phyloP scores from a whole-genome alignment of 2,329 filamentous ascomycete genomes.

The Phialophora macrospora region DNA sequence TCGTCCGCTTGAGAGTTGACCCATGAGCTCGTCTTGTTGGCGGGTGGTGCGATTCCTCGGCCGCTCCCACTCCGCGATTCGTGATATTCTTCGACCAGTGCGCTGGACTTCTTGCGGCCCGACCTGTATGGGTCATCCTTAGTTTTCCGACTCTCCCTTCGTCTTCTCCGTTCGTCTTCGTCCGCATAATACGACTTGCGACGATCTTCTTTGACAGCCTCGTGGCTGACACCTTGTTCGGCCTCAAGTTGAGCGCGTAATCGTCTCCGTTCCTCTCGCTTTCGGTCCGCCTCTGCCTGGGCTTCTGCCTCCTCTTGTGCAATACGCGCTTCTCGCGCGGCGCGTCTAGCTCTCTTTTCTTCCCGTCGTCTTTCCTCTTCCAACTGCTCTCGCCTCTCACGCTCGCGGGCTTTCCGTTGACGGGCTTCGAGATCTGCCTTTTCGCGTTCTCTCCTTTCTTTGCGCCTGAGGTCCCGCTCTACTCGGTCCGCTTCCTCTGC shows the following conservation, averaged over 20 bases:
- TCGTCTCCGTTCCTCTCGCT: slow-evolving; percentile 44
- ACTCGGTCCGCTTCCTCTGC: slow-evolving; percentile 46
- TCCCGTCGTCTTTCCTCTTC: slow-evolving; percentile 60
- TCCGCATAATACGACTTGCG: slow-evolving; percentile 44
- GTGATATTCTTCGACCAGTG: slow-evolving; percentile 44
- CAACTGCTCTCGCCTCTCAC: slow-evolving; percentile 62
- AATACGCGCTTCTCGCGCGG: slow-evolving; percentile 42
- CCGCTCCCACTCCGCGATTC: slow-evolving; percentile 41
- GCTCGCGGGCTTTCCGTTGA: slow-evolving; percentile 43
- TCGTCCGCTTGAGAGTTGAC: slow-evolving; percentile 55
- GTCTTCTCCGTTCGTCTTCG: slow-evolving; percentile 36
- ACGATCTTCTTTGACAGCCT: slow-evolving; percentile 40
- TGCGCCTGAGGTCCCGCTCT: slow-evolving; percentile 44
- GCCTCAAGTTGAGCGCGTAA: slow-evolving; percentile 38
- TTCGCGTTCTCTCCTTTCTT: slow-evolving; percentile 57
- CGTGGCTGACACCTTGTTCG: slow-evolving; percentile 31
- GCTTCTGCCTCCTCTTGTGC: slow-evolving; percentile 44
- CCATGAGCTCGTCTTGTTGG: slow-evolving; percentile 57
- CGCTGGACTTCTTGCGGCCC: slow-evolving; percentile 35
- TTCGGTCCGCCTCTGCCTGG: slow-evolving; percentile 46
- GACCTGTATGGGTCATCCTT: slow-evolving; percentile 43
- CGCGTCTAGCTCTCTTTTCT: slow-evolving; percentile 63
- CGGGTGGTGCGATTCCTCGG: slow-evolving; percentile 38
- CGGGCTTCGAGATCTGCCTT: slow-evolving; percentile 62
- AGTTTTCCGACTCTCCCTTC: slow-evolving; percentile 42